A percentile compares a stretch with the other conserved stretches of the same genome.
Evolutionary conservation across 2,329 filamentous ascomycete genomes (phyloP).

Genomic region (Nothomitra cinnamomea): DNA sequence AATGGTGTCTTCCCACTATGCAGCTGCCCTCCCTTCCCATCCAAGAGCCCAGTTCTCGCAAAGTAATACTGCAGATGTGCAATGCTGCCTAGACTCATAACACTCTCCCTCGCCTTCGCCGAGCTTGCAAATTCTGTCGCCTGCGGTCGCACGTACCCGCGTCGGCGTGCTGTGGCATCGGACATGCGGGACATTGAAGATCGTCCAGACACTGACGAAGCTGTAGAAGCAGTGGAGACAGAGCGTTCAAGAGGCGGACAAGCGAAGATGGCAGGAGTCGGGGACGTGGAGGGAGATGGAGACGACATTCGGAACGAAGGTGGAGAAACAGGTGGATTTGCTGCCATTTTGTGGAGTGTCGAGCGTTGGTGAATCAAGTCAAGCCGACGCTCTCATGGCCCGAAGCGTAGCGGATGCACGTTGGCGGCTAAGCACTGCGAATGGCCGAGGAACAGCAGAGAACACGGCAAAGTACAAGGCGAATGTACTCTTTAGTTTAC

Average conservation of each 20-base stretch:
- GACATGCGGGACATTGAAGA: slow-evolving; percentile 5
- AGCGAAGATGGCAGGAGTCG: slow-evolving; percentile 4
- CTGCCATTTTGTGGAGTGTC: background rate
- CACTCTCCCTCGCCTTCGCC: slow-evolving; percentile 78
- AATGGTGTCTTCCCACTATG: background rate
- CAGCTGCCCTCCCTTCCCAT: slow-evolving; percentile 80
- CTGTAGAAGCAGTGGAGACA: slow-evolving; percentile 25
- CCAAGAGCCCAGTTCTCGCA: slow-evolving; percentile 77
- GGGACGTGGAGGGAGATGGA: slow-evolving; percentile 6
- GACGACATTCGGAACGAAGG: background rate
- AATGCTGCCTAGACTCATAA: slow-evolving; percentile 91
- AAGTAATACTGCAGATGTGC: slow-evolving; percentile 98
- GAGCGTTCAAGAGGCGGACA: slow-evolving; percentile 11
- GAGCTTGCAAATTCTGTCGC: slow-evolving; percentile 82
- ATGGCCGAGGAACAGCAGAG: no score
- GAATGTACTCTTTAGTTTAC: no score
- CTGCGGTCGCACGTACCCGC: slow-evolving; percentile 77
- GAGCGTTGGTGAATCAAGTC: no score
- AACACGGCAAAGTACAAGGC: no score
- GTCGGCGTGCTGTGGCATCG: slow-evolving; percentile 28
- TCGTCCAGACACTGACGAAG: slow-evolving; percentile 15
- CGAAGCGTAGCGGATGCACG: no score
- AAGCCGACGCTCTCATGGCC: no score
- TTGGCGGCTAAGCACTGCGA: no score
- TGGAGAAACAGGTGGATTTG: background rate